A percentile compares a stretch with the other conserved stretches of the same genome.
Conservation (phyloP, 2,329 filamentous ascomycete species). For the Epichloe amarillans region DNA sequence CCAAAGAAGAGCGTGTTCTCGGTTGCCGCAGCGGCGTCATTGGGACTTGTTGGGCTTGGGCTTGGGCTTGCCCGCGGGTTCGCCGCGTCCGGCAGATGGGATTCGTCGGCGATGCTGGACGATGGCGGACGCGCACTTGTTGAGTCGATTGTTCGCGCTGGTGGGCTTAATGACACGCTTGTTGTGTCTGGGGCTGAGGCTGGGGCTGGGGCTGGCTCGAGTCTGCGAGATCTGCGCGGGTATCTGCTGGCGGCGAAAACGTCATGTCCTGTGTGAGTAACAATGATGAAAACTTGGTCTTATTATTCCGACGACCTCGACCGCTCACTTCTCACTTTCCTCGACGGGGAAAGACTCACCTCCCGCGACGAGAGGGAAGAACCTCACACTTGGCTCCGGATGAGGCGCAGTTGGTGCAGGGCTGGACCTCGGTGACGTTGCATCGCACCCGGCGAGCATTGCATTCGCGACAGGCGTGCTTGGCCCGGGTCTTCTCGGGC, state of each 20-base stretch:
- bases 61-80: neutral
- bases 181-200: constrained; percentile 6
- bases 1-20: constrained; percentile 20
- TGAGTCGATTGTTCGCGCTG: neutral
- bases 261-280: no score
- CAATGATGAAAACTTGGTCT: no score
- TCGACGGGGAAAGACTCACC: constrained; percentile 10
- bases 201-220: constrained; percentile 7
- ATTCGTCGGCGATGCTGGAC: constrained; percentile 1
- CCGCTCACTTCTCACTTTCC: no score
- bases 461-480: constrained; percentile 22
- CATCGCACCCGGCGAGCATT: constrained; percentile 22
- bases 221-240: constrained; percentile 11
- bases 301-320: no score
- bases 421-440: constrained; percentile 21
- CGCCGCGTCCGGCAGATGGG: neutral
- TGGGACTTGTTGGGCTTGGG: neutral
- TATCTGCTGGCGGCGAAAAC: constrained; percentile 9
- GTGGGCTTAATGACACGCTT: neutral
- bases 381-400: constrained; percentile 18
- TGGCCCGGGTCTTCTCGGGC: constrained; percentile 22
- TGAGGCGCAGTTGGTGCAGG: constrained; percentile 19
- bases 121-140: neutral
- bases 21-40: constrained; percentile 1
- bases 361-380: constrained; percentile 20